phyloP scores from a whole-genome alignment of 257 asterid genomes.

The Datura wrightii region DNA sequence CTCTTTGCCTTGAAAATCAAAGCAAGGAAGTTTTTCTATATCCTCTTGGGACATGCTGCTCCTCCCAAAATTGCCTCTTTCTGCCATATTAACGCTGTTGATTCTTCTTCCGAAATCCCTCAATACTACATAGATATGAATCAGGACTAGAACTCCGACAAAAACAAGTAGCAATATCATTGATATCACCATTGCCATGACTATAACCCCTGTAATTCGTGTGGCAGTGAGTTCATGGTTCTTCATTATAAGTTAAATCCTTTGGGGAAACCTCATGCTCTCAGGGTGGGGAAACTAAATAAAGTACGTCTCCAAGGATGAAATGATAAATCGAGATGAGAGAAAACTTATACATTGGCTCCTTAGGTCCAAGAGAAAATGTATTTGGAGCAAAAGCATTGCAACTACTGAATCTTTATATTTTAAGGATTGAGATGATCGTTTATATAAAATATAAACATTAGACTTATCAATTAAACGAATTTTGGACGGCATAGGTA shows the following conservation, averaged over 20 bases:
- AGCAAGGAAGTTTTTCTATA: slow-evolving; percentile 77
- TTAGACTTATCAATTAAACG: background rate
- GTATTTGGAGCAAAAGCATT: no score
- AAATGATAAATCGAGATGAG: background rate
- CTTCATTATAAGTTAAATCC: slow-evolving; percentile 33
- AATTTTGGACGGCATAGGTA: slow-evolving; percentile 21
- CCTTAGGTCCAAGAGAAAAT: no score
- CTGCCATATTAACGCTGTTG: slow-evolving; percentile 32
- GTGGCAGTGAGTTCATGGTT: slow-evolving; percentile 40
- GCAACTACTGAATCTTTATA: no score
- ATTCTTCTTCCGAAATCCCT: slow-evolving; percentile 48
- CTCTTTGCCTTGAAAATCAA: slow-evolving; percentile 57
- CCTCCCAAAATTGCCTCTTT: slow-evolving; percentile 47
- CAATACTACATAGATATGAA: slow-evolving; percentile 70
- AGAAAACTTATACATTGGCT: background rate
- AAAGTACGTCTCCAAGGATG: background rate
- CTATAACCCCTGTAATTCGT: slow-evolving; percentile 16
- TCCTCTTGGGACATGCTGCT: slow-evolving; percentile 74
- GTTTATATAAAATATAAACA: background rate
- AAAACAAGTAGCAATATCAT: slow-evolving; percentile 53
- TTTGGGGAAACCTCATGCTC: background rate
- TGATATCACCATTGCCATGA: slow-evolving; percentile 62
- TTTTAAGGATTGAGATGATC: background rate
- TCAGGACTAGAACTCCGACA: slow-evolving; percentile 51
- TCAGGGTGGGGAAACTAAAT: no score